phyloP scores from a whole-genome alignment of 2,329 filamentous ascomycete species.

The Scytalidium sp. region DNA sequence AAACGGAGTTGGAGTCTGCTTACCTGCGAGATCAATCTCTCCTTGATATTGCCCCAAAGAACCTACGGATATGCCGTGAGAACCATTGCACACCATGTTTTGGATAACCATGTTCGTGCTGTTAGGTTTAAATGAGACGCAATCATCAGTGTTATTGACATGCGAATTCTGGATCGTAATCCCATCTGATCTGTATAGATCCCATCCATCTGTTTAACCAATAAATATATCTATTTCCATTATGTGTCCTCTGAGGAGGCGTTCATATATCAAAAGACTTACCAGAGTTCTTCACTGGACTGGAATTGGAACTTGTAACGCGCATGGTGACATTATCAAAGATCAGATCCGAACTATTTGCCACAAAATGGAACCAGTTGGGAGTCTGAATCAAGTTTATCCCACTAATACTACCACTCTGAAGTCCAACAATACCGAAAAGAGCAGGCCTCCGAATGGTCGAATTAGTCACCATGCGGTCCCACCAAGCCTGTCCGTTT shows the following conservation, averaged over 20 bases:
- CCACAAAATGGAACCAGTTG: slow-evolving; percentile 49
- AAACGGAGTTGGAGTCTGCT: slow-evolving; percentile 60
- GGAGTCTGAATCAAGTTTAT: slow-evolving; percentile 54
- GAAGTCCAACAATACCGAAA: slow-evolving; percentile 48
- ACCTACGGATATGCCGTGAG: slow-evolving; percentile 71
- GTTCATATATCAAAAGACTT: not conserved
- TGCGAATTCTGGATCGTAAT: slow-evolving; percentile 64
- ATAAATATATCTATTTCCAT: slow-evolving; percentile 39
- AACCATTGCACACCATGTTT: slow-evolving; percentile 64
- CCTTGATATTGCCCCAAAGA: slow-evolving; percentile 65
- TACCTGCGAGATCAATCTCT: no score
- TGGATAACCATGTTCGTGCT: slow-evolving; percentile 55
- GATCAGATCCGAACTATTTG: slow-evolving; percentile 49
- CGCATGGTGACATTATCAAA: slow-evolving; percentile 50
- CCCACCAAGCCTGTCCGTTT: slow-evolving; percentile 43
- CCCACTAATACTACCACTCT: slow-evolving; percentile 46
- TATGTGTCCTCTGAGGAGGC: no score
- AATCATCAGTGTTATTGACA: slow-evolving; percentile 61
- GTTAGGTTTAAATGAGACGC: slow-evolving; percentile 63
- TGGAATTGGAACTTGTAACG: slow-evolving; percentile 42
- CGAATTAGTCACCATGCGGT: slow-evolving; percentile 46
- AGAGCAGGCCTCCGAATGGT: slow-evolving; percentile 53
- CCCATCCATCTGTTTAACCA: slow-evolving; percentile 61
- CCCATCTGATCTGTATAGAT: slow-evolving; percentile 55
- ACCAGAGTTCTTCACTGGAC: slow-evolving; percentile 47